Evolutionary conservation across 306 rosid species (phyloP).

Genomic region (Cicer chorassanicum): DNA sequence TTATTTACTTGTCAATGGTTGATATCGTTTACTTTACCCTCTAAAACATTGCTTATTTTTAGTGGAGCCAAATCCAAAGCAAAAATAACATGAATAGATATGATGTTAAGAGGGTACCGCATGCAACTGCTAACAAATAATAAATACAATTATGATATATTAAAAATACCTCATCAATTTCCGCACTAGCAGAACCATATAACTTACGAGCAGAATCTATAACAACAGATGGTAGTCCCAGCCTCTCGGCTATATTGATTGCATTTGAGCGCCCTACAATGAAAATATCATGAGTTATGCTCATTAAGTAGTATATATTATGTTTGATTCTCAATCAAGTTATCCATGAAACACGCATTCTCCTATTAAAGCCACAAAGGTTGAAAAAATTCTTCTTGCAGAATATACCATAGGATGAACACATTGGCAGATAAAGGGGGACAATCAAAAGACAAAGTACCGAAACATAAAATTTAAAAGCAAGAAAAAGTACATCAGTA

Average conservation of each 20-base stretch:
- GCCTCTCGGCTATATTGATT: slow-evolving; percentile 86
- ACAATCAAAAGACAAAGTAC: slow-evolving; percentile 14
- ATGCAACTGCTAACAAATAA: slow-evolving; percentile 16
- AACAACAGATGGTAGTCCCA: slow-evolving; percentile 73
- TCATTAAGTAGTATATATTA: neutral
- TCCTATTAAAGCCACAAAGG: slow-evolving; percentile 8
- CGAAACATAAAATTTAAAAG: neutral
- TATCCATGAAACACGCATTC: slow-evolving; percentile 27
- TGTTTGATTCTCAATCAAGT: neutral
- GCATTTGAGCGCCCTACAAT: slow-evolving; percentile 91
- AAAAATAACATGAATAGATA: slow-evolving; percentile 10
- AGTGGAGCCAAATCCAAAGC: neutral
- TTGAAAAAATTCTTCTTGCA: neutral
- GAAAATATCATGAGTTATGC: slow-evolving; percentile 35
- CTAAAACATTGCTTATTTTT: neutral
- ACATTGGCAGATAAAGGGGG: neutral
- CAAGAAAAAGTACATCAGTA: slow-evolving; percentile 13
- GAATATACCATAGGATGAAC: slow-evolving; percentile 4
- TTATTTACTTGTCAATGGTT: neutral
- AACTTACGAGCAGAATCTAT: slow-evolving; percentile 73
- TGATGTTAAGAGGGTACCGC: neutral
- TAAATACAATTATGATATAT: slow-evolving; percentile 18
- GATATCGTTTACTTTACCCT: neutral
- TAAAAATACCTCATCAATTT: slow-evolving; percentile 83
- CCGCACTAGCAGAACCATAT: slow-evolving; percentile 92